These are phyloP conservation scores for Fabrea salina DNA, from an alignment of 169 alveolate genomes.

Conservation along the genomic window DNA sequence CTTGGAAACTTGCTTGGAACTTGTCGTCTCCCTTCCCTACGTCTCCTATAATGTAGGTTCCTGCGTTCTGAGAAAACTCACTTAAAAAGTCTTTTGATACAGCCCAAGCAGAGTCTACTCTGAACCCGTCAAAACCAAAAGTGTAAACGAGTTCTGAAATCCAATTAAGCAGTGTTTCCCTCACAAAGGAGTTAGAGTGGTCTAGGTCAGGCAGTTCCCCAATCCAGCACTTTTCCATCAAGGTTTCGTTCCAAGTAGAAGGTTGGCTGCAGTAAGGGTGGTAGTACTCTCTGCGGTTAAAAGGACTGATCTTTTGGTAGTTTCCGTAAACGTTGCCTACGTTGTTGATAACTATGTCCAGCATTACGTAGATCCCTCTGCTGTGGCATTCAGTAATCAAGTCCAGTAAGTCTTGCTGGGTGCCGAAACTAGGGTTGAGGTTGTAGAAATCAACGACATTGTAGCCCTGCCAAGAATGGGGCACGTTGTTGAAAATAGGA, in stretches of 20 bases:
- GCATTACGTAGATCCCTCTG: conserved; percentile 78
- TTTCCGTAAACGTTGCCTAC: conserved; percentile 66
- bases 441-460: conserved; percentile 62
- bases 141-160: conserved; percentile 47
- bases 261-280: conserved; percentile 69
- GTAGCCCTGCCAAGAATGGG: conserved; percentile 75
- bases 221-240: conserved; percentile 79
- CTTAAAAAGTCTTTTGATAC: conserved; percentile 77
- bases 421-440: conserved; percentile 72
- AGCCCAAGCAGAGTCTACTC: conserved; percentile 80
- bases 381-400: conserved; percentile 62
- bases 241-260: conserved; percentile 58
- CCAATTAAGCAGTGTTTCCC: conserved; percentile 65
- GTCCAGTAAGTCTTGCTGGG: conserved; percentile 52
- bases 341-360: conserved; percentile 82
- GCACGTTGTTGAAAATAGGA: conserved; percentile 70
- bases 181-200: conserved; percentile 65
- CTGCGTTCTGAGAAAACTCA: conserved; percentile 62
- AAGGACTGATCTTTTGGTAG: conserved; percentile 70
- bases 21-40: conserved; percentile 55
- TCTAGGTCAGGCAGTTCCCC: conserved; percentile 77
- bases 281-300: conserved; percentile 71
- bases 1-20: conserved; percentile 64
- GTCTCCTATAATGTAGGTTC: conserved; percentile 76
- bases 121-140: conserved; percentile 75